phyloP scores from a whole-genome alignment of 257 asterid genomes.

The Gentiana dahurica region DNA sequence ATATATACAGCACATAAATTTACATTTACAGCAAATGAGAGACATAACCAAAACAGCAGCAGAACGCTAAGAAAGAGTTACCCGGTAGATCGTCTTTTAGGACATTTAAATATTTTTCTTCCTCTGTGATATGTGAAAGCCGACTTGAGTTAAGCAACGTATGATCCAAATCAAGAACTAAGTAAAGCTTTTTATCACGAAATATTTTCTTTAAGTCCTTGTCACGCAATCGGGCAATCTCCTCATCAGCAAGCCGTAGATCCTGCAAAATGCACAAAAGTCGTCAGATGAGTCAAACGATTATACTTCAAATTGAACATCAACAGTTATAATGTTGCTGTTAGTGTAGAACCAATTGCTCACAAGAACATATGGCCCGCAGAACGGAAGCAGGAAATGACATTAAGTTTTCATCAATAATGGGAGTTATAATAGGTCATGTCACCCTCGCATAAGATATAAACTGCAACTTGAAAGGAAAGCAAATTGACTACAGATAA shows the following conservation, averaged over 20 bases:
- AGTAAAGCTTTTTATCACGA: conserved; percentile 41
- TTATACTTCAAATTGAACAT: too few species aligned
- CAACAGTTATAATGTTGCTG: too few species aligned
- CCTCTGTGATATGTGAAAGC: conserved; percentile 38
- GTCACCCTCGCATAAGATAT: too few species aligned
- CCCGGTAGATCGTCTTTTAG: conserved; percentile 54
- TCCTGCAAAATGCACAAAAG: conserved; percentile 30
- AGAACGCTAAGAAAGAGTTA: conserved; percentile 12
- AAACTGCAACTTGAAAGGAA: too few species aligned
- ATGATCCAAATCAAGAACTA: conserved; percentile 90
- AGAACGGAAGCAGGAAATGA: too few species aligned
- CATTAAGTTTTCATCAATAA: too few species aligned
- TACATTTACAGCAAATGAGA: neutral
- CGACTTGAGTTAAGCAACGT: conserved; percentile 75
- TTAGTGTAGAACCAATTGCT: too few species aligned
- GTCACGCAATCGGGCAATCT: conserved; percentile 57
- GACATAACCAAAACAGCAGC: neutral
- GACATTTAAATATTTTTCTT: conserved; percentile 44
- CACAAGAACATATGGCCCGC: too few species aligned
- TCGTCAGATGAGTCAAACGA: too few species aligned
- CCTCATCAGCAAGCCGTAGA: conserved; percentile 60
- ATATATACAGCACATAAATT: too few species aligned
- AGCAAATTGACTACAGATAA: too few species aligned
- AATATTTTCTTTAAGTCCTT: conserved; percentile 56
- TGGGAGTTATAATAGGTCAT: too few species aligned